These are phyloP conservation scores for Ascochyta rabiei DNA, from an alignment of 2,329 filamentous ascomycete genomes.

Conservation along the genomic window DNA sequence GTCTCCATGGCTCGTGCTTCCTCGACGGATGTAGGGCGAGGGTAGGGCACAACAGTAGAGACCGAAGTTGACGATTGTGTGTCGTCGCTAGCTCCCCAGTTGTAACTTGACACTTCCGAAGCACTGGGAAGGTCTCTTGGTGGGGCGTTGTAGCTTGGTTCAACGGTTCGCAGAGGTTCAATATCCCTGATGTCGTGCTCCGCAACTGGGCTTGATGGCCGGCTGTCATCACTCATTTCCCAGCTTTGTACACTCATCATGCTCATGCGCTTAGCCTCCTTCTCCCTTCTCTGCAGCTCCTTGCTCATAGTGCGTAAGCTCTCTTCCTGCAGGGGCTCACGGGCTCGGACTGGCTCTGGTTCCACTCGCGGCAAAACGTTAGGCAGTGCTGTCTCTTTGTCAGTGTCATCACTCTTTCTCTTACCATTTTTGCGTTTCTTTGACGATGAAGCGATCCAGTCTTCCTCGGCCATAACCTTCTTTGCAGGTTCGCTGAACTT, in stretches of 20 bases:
- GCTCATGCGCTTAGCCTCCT: constrained; percentile 38
- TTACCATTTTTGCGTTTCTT: constrained; percentile 39
- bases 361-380: constrained; percentile 20
- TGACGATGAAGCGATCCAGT: constrained; percentile 15
- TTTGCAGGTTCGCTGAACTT: constrained; percentile 28
- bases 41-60: constrained; percentile 11
- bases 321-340: constrained; percentile 22
- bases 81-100: constrained; percentile 13
- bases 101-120: constrained; percentile 10
- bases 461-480: constrained; percentile 34
- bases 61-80: constrained; percentile 9
- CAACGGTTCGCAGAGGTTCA: neutral
- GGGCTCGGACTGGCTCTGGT: constrained; percentile 10
- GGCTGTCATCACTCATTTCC: constrained; percentile 38
- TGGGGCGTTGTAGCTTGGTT: neutral
- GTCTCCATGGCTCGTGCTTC: neutral
- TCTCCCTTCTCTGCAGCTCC: constrained; percentile 45
- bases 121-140: constrained; percentile 10
- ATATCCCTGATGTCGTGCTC: constrained; percentile 41
- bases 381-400: constrained; percentile 29
- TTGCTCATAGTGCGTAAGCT: constrained; percentile 42
- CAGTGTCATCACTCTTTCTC: constrained; percentile 31
- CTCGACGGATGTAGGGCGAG: neutral
- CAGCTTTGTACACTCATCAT: constrained; percentile 35
- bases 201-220: constrained; percentile 28